phyloP scores from a whole-genome alignment of 108 stramenopile genomes.

The Asterionellopsis glacialis region DNA sequence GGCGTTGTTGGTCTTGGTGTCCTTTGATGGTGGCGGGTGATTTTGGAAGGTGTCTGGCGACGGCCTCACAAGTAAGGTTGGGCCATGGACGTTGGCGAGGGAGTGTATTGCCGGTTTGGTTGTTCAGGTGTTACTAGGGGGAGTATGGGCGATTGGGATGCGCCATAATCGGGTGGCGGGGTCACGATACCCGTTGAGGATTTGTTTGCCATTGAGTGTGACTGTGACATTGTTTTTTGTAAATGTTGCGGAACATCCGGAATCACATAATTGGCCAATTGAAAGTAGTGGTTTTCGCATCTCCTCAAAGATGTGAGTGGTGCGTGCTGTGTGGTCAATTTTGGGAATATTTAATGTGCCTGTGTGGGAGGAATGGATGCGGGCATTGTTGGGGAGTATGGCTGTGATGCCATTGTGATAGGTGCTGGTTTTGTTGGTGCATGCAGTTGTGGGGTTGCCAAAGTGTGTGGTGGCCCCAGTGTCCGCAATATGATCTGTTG shows the following conservation, averaged over 20 bases:
- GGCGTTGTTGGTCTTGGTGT: too few species aligned
- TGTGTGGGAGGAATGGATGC: constrained; percentile 11
- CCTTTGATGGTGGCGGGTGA: neutral
- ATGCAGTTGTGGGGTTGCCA: too few species aligned
- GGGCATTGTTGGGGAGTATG: too few species aligned
- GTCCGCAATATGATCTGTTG: too few species aligned
- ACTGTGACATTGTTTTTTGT: constrained; percentile 2
- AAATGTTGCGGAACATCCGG: constrained; percentile 12
- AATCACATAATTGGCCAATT: constrained; percentile 19
- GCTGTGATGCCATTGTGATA: too few species aligned
- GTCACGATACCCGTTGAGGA: constrained; percentile 7
- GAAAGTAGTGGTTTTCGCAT: constrained; percentile 14
- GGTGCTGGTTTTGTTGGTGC: too few species aligned
- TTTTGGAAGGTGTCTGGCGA: neutral
- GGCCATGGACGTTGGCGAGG: too few species aligned
- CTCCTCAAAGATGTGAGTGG: too few species aligned
- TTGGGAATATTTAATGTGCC: too few species aligned
- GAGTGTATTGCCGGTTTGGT: neutral
- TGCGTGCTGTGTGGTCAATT: too few species aligned
- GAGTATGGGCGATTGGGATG: neutral
- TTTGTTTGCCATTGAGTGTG: neutral
- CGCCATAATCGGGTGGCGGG: too few species aligned
- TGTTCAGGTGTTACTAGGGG: neutral
- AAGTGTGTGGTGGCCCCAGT: too few species aligned
- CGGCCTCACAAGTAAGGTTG: neutral